phyloP scores from a whole-genome alignment of 2,329 filamentous ascomycete genomes.

The Sporothrix sp. region DNA sequence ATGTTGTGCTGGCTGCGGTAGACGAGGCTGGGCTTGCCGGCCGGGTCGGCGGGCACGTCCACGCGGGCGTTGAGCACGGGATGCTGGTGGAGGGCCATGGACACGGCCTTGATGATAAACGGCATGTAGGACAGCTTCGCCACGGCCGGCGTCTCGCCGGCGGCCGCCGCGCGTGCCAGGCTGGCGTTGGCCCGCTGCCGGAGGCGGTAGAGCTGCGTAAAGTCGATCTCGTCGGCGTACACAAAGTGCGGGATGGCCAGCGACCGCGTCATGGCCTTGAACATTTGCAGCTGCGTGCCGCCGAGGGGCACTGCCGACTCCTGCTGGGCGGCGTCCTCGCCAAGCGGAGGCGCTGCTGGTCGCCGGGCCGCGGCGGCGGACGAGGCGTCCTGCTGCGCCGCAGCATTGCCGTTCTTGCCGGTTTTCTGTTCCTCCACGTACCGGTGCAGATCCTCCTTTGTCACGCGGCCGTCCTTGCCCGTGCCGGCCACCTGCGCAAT shows the following conservation, averaged over 20 bases:
- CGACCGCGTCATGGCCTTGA: conserved; percentile 92
- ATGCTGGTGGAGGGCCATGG: conserved; percentile 68
- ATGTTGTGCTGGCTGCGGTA: conserved; percentile 86
- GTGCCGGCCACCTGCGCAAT: conserved; percentile 74
- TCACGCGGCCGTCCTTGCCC: conserved; percentile 79
- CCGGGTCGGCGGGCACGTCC: conserved; percentile 36
- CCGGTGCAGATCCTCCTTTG: conserved; percentile 82
- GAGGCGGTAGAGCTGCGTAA: conserved; percentile 62
- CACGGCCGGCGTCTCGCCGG: conserved; percentile 26
- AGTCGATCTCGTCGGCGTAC: conserved; percentile 82
- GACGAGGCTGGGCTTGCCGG: conserved; percentile 61
- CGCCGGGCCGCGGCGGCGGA: conserved; percentile 14
- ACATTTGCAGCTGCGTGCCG: conserved; percentile 83
- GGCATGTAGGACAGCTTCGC: conserved; percentile 79
- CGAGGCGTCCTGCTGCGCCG: not conserved
- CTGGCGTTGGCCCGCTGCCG: conserved; percentile 64
- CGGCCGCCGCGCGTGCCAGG: conserved; percentile 28
- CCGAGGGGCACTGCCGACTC: conserved; percentile 65
- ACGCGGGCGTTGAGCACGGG: conserved; percentile 83
- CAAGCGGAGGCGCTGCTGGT: conserved; percentile 23
- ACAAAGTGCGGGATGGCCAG: conserved; percentile 90
- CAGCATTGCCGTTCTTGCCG: conserved; percentile 26
- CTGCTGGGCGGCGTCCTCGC: conserved; percentile 39
- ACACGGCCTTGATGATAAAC: conserved; percentile 93
- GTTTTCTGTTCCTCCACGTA: conserved; percentile 49